Evolutionary conservation across 1,284 basidiomycete species (phyloP), one percentile per base, ranked within the genome.

Genomic region (Ustilago tritici): DNA sequence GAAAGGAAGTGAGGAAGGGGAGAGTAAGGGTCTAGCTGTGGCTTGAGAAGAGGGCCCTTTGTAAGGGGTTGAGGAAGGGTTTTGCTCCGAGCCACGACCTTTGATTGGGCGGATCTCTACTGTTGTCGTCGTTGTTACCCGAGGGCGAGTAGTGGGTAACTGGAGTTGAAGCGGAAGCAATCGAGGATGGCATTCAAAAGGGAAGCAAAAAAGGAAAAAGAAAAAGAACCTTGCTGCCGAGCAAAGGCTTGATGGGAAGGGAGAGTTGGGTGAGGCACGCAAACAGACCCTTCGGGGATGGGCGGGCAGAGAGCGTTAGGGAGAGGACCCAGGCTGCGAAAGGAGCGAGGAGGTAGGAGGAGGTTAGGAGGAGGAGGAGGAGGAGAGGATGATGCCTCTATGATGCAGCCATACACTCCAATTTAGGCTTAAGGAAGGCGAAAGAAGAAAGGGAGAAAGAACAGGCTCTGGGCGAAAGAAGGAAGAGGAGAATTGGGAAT

Each of bases 21-120:
- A 56, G 52, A 32, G 23, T 17, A 58, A 67, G 70, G 70, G 64
- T 72, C 70, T 62, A 67, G 57, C 53, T 50, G 70, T 72, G 70
- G 61, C 70, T 60, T 61, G 35, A 61, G 63, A 61, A 46, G 47
- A 60, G 34, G 28, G 57, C 36, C 41, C 36, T 17, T 9, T 19
- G 50, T 40, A 53, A 47, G 46, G 53, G 53, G 43, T 46, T 34
- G 11, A 54, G 59, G 32, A 49, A 43, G 41, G 56, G 56, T 67
- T 56, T 57, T 53, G 36, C 61, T 57, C 40, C 46, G 31, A 59
- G 57, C 57, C 41, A 59, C 57, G 57, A 59, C 46, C 17, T 19
- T 38, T 14, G 40, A 14, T 49, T n/a, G 57, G 19, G 35, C 31
- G 31, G 41, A 43, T 46, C 23, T 28, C 23, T 28, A 28, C 23